Base-by-base conservation (phyloP, 2,329 filamentous ascomycete species). In the Talaromyces sp. region DNA sequence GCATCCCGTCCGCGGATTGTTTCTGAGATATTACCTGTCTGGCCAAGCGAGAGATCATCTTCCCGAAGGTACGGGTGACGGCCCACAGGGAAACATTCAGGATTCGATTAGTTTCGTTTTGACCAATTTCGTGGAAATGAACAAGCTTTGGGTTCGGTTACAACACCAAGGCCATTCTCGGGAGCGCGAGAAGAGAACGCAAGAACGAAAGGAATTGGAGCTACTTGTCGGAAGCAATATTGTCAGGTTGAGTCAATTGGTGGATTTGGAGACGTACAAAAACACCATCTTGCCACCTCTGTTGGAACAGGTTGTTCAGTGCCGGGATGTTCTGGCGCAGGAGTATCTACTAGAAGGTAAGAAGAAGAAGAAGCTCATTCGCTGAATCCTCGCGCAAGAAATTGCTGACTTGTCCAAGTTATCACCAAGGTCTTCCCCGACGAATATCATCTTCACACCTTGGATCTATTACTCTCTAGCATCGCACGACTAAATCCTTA, bases 51-150 rank as follows among this genome's bases (percentile, higher is more conserved):
- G 95, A 73, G 95, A 99, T 78, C 88, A 88, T 76, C 84, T 99
- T 61, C 95, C 95, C 0, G 87, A 86, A 1, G 91, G 91, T 58
- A 89, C 88, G 67, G 87, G 92, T 59, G 94, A 98, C 66, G 95
- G 95, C 0, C 93, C 94, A 1, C 93, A 98, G 77, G 95, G 95
- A 60, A 98, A 97, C 73, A 82, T 98, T 58, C 92, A 96, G 77
- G 95, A 99, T 80, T 97, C 93, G 40, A 97, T 99, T 81, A 97
- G 92, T 82, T 99, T 99, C 76, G 90, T 98, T 64, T 82, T 99
- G 74, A 99, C 95, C 67, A 99, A 99, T 74, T 99, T 99, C 75
- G 95, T 99, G 71, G 95, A 99, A 81, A 99, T 99, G 95, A 99
- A 99, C 82, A 99, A 99, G 85, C 85, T 99, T 38, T 99, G 95